Evolutionary conservation across 345 rosid genomes (phyloP).

Genomic region (Leavenworthia alabamica): DNA sequence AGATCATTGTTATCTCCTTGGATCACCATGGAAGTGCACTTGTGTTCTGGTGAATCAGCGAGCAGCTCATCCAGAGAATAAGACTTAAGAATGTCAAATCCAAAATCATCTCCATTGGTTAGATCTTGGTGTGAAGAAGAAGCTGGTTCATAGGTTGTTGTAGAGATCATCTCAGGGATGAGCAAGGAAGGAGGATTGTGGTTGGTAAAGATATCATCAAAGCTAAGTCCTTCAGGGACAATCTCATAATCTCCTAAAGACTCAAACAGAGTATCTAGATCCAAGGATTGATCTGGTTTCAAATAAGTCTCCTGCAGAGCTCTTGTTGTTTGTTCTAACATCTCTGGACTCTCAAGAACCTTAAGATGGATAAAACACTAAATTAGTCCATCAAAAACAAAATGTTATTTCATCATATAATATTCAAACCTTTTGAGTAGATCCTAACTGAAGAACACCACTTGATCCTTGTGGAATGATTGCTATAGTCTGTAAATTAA

Average conservation of each 20-base stretch:
- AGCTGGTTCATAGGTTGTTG: not conserved
- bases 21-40: constrained; percentile 16
- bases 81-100: constrained; percentile 40
- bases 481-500: constrained; percentile 60
- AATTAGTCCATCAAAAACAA: constrained; percentile 12
- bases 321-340: constrained; percentile 49
- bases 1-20: constrained; percentile 39
- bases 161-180: constrained; percentile 24
- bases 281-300: constrained; percentile 32
- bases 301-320: constrained; percentile 39
- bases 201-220: constrained; percentile 34
- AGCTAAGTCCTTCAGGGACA: constrained; percentile 38
- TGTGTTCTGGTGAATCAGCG: constrained; percentile 36
- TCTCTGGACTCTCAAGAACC: constrained; percentile 55
- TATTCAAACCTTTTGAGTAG: constrained; percentile 59
- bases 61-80: constrained; percentile 44
- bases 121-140: constrained; percentile 5
- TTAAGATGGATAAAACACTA: constrained; percentile 29
- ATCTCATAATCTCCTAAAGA: constrained; percentile 38
- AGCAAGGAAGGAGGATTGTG: constrained; percentile 33
- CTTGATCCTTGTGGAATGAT: constrained; percentile 51
- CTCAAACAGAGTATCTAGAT: constrained; percentile 52
- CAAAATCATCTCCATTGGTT: constrained; percentile 28
- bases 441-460: constrained; percentile 83
- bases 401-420: not conserved